Conservation (phyloP, 129 eudicot genomes). For the Solidago caesia region DNA sequence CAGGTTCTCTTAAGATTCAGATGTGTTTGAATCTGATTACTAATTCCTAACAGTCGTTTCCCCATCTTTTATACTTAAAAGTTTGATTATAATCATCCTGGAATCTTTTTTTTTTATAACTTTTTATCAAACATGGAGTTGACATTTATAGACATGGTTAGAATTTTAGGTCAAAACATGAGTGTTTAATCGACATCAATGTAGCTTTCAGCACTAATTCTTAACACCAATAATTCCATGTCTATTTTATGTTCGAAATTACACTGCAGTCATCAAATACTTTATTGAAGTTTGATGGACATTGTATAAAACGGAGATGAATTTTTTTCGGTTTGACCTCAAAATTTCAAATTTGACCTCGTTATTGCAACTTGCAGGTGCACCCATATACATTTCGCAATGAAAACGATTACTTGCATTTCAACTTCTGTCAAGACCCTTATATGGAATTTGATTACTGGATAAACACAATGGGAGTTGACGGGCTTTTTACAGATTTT, state of each 20-base stretch:
- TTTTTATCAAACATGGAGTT: too few relatives aligned
- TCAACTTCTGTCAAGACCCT: conserved; percentile 79
- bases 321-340: conserved; percentile 8
- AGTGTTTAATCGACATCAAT: background rate
- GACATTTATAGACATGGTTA: too few relatives aligned
- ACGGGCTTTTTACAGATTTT: conserved; percentile 83
- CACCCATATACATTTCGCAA: conserved; percentile 94
- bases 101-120: too few relatives aligned
- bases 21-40: too few relatives aligned
- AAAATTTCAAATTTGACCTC: conserved; percentile 12
- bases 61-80: too few relatives aligned
- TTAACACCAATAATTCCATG: background rate
- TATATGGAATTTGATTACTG: conserved; percentile 79
- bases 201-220: background rate
- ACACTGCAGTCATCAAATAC: background rate
- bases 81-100: too few relatives aligned
- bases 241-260: background rate
- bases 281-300: background rate
- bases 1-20: conserved; percentile 50
- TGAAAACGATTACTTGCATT: conserved; percentile 71
- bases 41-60: too few relatives aligned
- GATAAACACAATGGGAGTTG: conserved; percentile 72
- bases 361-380: conserved; percentile 48
- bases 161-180: too few relatives aligned
- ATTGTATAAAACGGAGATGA: background rate